Conservation (phyloP, 1,139 yeast species). For the Saccharomyces hybrid region DNA sequence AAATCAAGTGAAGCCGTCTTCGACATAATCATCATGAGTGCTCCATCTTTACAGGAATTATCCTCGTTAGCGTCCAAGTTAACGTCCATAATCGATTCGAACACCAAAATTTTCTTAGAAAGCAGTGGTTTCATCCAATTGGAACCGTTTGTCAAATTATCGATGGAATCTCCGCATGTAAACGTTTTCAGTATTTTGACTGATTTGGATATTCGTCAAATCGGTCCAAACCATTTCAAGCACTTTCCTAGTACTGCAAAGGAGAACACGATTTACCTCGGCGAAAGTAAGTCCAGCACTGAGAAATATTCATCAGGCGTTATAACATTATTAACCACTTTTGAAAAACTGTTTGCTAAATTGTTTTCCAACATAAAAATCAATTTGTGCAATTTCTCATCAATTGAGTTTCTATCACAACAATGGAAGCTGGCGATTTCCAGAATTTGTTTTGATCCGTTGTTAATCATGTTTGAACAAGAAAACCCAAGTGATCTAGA, state of each 20-base stretch:
- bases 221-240: conserved; percentile 30
- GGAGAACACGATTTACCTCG: conserved; percentile 20
- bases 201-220: conserved; percentile 51
- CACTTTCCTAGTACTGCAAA: conserved; percentile 25
- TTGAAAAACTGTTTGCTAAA: conserved; percentile 26
- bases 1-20: conserved; percentile 26
- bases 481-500: conserved; percentile 52
- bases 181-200: conserved; percentile 55
- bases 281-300: conserved; percentile 16
- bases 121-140: conserved; percentile 64
- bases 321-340: conserved; percentile 21
- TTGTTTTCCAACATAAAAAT: conserved; percentile 35
- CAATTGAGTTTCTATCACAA: conserved; percentile 56
- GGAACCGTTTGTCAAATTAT: conserved; percentile 53
- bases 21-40: conserved; percentile 43
- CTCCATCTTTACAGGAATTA: conserved; percentile 41
- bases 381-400: conserved; percentile 32
- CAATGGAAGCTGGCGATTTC: conserved; percentile 87
- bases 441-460: conserved; percentile 67
- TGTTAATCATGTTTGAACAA: conserved; percentile 65
- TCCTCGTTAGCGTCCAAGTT: conserved; percentile 36
- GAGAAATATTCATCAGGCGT: conserved; percentile 21
- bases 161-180: conserved; percentile 30
- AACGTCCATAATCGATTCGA: conserved; percentile 32
- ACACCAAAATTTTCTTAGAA: conserved; percentile 52